Evolutionary conservation across 371 early-diverging fungal species (phyloP), one percentile per base, ranked within the genome.

Genomic region (Circinella minor): DNA sequence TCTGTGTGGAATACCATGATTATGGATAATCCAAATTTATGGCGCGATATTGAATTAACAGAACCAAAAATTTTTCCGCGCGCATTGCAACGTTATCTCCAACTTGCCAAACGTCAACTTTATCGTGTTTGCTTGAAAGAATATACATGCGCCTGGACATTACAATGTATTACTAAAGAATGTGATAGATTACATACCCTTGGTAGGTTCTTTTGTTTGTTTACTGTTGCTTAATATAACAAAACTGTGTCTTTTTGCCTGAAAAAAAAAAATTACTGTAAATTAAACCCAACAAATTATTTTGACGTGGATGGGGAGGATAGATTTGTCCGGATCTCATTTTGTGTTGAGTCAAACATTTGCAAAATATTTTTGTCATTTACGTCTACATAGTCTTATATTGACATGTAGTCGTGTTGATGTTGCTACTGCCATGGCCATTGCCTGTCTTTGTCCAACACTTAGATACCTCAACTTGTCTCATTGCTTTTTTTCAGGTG

Each of bases 351-450:
- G 57, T 13, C 57, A 34, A 34, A 57, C 57, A 34, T 57, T 57
- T 34, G 57, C 57, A 2, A 57, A 57, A 34, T n/a, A 57, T n/a
- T 57, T 57, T 18, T 57, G 57, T 57, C 57, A 57, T 57, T 57
- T 57, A 13, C 57, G 36, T 11, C 57, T 57, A 20, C 57, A 57
- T 27, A 57, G 57, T 57, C 57, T 57, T 5, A 57, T 57, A 27
- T n/a, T 57, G 18, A 57, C 57, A 34, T 27, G 34, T n/a, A 57
- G 57, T 6, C 57, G 57, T 9, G 36, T 57, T 7, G 57, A 57
- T 6, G 27, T 57, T 18, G 34, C 57, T 14, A 57, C 57, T 34
- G 57, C 57, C 7, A 57, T 57, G 34, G 57, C 57, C 6, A 57
- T 57, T 57, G 57, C 57, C 9, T 57, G 57, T n/a, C 57, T 57